Evolutionary conservation across 306 rosid species (phyloP), one percentile per base, ranked within the genome.

Genomic region (Rosa lucieae): DNA sequence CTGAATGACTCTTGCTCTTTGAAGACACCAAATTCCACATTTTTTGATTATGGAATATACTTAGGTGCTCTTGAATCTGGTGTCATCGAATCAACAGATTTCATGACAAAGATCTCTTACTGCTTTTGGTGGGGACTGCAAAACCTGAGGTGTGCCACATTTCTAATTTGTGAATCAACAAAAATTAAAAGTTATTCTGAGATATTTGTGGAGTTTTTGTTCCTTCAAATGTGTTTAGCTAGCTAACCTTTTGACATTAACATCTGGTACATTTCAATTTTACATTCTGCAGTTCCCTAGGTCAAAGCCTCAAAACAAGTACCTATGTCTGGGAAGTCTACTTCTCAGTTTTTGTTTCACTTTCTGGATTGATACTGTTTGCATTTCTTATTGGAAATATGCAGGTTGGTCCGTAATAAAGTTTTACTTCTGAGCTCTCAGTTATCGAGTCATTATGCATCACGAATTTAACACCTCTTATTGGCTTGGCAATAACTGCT

Each of bases 311-410:
- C 20, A 32, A 72, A 17, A 72, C 85, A 20, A 82, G 82, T 53
- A 73, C 78, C 12, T 26, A 52, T 8, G 55, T 77, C 6, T 56
- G 75, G 61, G 82, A 82, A 46, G 72, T 82, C n/a, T 52, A 11
- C 42, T 82, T 82, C 47, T 77, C 85, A 13, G 62, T 82, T 21
- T 39, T 67, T 8, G 52, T 82, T 18, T 80, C 81, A 1, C n/a
- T 65, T 20, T 13, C 49, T 0, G 85, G 85, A 3, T 52, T 77
- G 70, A 75, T 82, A 3, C 78, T 82, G 3, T 55, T 82, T 43
- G 62, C 75, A 49, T 55, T 55, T 72, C 85, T 82, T 5, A 66
- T 77, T 12, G 82, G 82, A n/a, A 82, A 82, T 65, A 72, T 82
- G 85, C 85, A 82, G 75, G 85, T 77, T 56, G 44, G 44, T 42